Evolutionary conservation across 371 early-diverging fungal species (phyloP), one percentile per base, ranked within the genome.

Genomic region (Syncephalastrum monosporum): DNA sequence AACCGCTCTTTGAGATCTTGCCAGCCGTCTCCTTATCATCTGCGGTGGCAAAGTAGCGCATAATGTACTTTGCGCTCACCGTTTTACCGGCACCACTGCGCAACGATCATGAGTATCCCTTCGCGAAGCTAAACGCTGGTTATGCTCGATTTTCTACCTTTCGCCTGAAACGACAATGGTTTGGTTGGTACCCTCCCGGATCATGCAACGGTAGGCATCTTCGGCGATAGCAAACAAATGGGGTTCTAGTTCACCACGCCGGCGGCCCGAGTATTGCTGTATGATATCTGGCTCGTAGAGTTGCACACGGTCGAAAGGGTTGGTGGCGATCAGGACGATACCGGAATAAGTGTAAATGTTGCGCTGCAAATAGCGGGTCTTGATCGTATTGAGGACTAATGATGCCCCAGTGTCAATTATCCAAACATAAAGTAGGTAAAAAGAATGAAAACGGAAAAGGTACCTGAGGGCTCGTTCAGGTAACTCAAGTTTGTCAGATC

Each of bases 281-380:
- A 97, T 89, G 50, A 93, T 84, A 52, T 97, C 94, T 21, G 86
- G 86, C 25, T 89, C 85, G 72, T 99, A 97, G 27, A 97, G 74
- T 17, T 87, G 77, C 44, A 99, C 85, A 25, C 90, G 79, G 43
- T 87, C 88, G 74, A 98, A 99, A 3, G 99, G 99, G 75, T 99
- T 99, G 64, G 95, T 87, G 41, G 99, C 97, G 52, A 99, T 93
- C 64, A 99, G 78, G 50, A 99, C 98, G 56, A 98, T 94, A 50
- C 99, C 99, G 23, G 98, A 97, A 68, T 97, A 98, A n/a, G 99
- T 99, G 73, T 99, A 99, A 59, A 97, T 96, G 72, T 88, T 90
- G 63, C 89, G 88, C 67, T 92, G 92, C 13, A 79, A 73, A 64
- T 96, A 98, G 49, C 97, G 87, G 4, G 91, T 83, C 42, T 81